Percentiles rank a stretch among this genome's conserved stretches.
phyloP scores from a whole-genome alignment of 2,329 filamentous ascomycete genomes.

The Ceratocystis ficicola region DNA sequence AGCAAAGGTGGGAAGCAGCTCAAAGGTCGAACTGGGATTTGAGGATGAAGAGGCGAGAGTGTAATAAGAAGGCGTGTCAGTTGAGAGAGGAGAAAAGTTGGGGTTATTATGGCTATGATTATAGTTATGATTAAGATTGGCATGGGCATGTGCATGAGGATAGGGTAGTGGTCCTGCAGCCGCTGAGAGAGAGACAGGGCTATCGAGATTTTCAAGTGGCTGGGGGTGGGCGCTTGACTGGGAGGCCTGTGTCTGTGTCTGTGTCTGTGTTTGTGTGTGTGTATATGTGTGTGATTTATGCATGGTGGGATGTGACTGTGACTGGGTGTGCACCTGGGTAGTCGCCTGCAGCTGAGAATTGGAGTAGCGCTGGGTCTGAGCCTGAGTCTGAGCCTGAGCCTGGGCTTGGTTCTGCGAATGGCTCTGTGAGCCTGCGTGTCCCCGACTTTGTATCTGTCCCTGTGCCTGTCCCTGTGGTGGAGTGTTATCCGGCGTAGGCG shows the following conservation, averaged over 20 bases:
- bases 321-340: not conserved
- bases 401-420: not conserved
- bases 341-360: not conserved
- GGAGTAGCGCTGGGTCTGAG: not conserved
- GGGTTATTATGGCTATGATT: not conserved
- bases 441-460: not conserved
- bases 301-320: conserved; percentile 4
- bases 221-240: conserved; percentile 4
- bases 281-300: conserved; percentile 7
- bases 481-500: conserved; percentile 16
- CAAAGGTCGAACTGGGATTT: not conserved
- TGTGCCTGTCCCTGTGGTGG: conserved; percentile 13
- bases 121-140: not conserved
- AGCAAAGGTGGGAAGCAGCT: not conserved
- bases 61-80: not conserved
- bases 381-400: not conserved
- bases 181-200: not conserved
- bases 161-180: not conserved
- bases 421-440: not conserved
- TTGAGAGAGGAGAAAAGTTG: not conserved
- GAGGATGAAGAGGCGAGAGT: not conserved
- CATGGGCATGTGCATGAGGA: not conserved
- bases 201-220: conserved; percentile 12
- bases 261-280: too few species aligned
- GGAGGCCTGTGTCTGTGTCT: not conserved